These are phyloP conservation scores for Saururus chinensis DNA, from an alignment of 164 flowering plant species.

Conservation along the genomic window DNA sequence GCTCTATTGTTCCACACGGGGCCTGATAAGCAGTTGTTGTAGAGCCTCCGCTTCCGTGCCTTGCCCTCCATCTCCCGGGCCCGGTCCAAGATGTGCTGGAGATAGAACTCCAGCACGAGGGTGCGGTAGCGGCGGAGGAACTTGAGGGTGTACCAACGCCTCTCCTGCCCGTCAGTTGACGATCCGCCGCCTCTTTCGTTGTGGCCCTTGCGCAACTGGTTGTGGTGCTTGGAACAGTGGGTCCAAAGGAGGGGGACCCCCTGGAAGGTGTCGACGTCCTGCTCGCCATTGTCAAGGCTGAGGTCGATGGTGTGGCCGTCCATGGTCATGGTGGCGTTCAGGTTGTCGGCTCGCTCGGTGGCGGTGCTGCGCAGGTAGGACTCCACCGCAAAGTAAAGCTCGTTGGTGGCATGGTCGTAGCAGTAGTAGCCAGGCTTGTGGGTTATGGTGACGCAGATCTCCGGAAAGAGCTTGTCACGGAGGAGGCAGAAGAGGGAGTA, in stretches of 20 bases:
- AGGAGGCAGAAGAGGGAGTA: background rate
- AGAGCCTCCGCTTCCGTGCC: constrained; percentile 48
- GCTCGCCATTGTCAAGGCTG: constrained; percentile 54
- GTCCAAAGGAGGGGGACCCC: constrained; percentile 26
- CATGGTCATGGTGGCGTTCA: constrained; percentile 35
- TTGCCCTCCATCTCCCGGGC: constrained; percentile 33
- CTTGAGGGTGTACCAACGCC: constrained; percentile 28
- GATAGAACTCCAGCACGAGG: constrained; percentile 26
- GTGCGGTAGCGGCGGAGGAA: constrained; percentile 38
- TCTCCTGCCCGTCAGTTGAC: constrained; percentile 10
- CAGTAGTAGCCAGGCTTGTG: background rate
- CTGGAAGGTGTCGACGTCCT: constrained; percentile 31
- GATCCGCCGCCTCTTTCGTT: background rate
- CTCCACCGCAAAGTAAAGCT: constrained; percentile 39
- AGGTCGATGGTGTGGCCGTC: constrained; percentile 26
- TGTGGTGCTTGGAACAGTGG: constrained; percentile 1
- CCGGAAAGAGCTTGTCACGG: background rate
- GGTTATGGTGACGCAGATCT: background rate
- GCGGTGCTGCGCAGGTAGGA: constrained; percentile 39
- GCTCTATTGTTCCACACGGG: constrained; percentile 41
- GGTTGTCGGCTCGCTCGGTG: constrained; percentile 34
- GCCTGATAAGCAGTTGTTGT: constrained; percentile 29
- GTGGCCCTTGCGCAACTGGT: background rate
- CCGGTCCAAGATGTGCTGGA: constrained; percentile 32
- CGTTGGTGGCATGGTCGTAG: constrained; percentile 13